phyloP scores from a whole-genome alignment of 164 flowering plant genomes.

The Vitis rupestris region DNA sequence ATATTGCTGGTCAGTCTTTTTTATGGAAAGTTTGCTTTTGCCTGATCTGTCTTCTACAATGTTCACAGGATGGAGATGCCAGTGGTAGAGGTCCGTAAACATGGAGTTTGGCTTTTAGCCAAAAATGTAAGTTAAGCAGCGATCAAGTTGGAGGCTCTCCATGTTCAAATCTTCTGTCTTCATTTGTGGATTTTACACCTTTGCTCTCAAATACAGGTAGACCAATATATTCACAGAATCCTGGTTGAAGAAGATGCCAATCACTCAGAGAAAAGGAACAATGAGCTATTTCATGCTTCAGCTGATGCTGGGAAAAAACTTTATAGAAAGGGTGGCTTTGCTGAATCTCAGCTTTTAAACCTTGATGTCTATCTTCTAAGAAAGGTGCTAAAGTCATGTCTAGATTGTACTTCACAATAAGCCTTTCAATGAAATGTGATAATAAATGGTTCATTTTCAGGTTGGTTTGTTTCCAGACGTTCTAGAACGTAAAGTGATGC shows the following conservation, averaged over 20 bases:
- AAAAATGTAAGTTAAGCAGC: constrained; percentile 57
- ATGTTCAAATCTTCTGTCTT: background rate
- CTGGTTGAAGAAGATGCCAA: constrained; percentile 82
- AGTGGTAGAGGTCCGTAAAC: constrained; percentile 76
- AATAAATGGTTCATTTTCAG: constrained; percentile 33
- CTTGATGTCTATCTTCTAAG: constrained; percentile 74
- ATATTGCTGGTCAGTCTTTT: background rate
- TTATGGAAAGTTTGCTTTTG: background rate
- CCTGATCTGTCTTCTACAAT: constrained; percentile 9
- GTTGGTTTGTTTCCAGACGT: constrained; percentile 95
- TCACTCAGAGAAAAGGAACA: constrained; percentile 21
- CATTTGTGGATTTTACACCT: background rate
- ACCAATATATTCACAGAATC: constrained; percentile 78
- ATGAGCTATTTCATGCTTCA: constrained; percentile 62
- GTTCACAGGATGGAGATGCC: constrained; percentile 90
- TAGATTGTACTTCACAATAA: constrained; percentile 1
- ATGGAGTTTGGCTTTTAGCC: constrained; percentile 91
- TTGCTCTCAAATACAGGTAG: constrained; percentile 50
- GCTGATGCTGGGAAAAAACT: constrained; percentile 62
- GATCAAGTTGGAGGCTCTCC: too few relatives aligned
- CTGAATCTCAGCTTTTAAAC: constrained; percentile 51
- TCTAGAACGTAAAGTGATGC: constrained; percentile 67
- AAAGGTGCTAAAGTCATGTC: constrained; percentile 42
- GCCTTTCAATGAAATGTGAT: constrained; percentile 4
- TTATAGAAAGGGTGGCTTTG: constrained; percentile 72